A percentile compares a stretch with the other conserved stretches of the same genome.
These are phyloP conservation scores for Lanmaoa rubissima DNA, from an alignment of 768 basidiomycete species.

Conservation along the genomic window DNA sequence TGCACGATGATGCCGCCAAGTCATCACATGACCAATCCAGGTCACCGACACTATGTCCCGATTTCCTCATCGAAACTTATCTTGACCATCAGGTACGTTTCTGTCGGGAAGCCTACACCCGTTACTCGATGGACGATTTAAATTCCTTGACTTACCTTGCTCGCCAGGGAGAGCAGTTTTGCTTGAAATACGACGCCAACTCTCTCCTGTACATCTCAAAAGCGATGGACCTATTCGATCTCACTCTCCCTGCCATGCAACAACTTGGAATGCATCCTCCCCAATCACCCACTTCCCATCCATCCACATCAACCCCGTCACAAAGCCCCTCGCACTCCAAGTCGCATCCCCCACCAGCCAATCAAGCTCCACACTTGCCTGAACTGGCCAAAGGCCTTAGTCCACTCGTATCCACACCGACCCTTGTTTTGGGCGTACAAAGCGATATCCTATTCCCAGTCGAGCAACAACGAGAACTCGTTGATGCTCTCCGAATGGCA, in stretches of 20 bases:
- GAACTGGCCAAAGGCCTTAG: constrained; percentile 76
- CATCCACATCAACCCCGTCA: constrained; percentile 16
- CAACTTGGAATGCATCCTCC: constrained; percentile 55
- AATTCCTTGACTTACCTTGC: constrained; percentile 1
- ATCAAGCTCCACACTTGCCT: constrained; percentile 71
- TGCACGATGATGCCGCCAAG: constrained; percentile 37
- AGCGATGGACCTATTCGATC: constrained; percentile 99
- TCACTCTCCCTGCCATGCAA: constrained; percentile 75
- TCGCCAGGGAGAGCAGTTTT: constrained; percentile 88
- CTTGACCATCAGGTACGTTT: constrained; percentile 80
- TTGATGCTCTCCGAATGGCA: constrained; percentile 85
- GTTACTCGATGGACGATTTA: neutral
- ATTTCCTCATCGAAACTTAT: constrained; percentile 98
- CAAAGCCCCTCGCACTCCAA: constrained; percentile 54
- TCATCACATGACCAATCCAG: constrained; percentile 19
- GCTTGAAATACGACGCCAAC: constrained; percentile 98
- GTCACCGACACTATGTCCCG: constrained; percentile 84
- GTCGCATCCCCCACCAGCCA: constrained; percentile 68
- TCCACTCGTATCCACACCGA: constrained; percentile 74
- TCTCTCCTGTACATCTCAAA: constrained; percentile 98
- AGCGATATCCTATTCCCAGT: constrained; percentile 96
- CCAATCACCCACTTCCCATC: constrained; percentile 16
- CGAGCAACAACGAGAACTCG: constrained; percentile 94
- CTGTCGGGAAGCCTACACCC: neutral
- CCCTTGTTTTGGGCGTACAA: constrained; percentile 89